phyloP scores from a whole-genome alignment of 768 basidiomycete species.

The Boletus sp. region DNA sequence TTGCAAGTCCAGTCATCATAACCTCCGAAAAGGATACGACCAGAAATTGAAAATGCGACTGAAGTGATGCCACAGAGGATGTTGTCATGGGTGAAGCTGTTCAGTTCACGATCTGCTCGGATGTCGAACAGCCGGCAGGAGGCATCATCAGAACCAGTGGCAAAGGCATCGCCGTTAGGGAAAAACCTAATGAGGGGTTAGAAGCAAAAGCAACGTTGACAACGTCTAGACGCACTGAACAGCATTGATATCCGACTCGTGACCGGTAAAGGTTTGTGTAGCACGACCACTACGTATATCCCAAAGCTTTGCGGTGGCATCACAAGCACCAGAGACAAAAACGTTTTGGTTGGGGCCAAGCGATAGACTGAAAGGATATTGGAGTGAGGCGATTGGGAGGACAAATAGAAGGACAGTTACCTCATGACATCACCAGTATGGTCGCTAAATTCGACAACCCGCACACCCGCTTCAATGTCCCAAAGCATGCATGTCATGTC shows the following conservation, averaged over 20 bases:
- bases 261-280: constrained; percentile 97
- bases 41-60: constrained; percentile 97
- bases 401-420: constrained; percentile 38
- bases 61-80: constrained; percentile 99
- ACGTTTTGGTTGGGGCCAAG: constrained; percentile 91
- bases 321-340: constrained; percentile 99
- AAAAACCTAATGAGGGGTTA: constrained; percentile 68
- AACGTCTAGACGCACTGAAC: constrained; percentile 70
- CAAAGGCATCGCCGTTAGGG: constrained; percentile 99
- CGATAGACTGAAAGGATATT: constrained; percentile 61
- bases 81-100: constrained; percentile 97
- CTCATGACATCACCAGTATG: constrained; percentile 99
- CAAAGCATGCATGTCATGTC: constrained; percentile 99
- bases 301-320: constrained; percentile 98
- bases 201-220: neutral
- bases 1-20: constrained; percentile 99
- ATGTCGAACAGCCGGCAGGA: constrained; percentile 98
- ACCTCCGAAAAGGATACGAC: constrained; percentile 95
- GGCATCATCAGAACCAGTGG: constrained; percentile 97
- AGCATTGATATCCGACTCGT: constrained; percentile 99
- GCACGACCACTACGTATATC: constrained; percentile 97
- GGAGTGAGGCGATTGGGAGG: constrained; percentile 9
- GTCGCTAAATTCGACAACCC: constrained; percentile 98
- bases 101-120: constrained; percentile 94
- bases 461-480: constrained; percentile 97